These are phyloP conservation scores for Podospora pseudopauciseta DNA, from an alignment of 495 filamentous ascomycete genomes.

Conservation along the genomic window DNA sequence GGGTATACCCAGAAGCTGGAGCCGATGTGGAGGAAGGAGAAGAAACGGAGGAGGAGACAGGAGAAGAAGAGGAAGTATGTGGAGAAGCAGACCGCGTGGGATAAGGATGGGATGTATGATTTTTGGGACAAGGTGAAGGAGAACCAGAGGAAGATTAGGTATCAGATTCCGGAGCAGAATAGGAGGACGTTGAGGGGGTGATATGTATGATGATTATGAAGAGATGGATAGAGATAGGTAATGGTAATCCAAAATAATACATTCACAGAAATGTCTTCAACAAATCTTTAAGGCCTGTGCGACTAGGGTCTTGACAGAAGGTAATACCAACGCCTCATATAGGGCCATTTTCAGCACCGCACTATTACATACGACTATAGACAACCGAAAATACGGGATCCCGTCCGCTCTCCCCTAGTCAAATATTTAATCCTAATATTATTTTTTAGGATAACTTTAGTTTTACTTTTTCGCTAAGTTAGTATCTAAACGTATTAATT, in stretches of 20 bases:
- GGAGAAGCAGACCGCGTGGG: conserved; percentile 15
- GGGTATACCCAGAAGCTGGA: conserved; percentile 27
- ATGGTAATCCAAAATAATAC: background rate
- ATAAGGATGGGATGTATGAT: conserved; percentile 40
- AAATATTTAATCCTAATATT: conserved; percentile 26
- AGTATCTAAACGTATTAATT: too few species aligned
- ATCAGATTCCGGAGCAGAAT: conserved; percentile 45
- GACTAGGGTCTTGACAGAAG: too few species aligned
- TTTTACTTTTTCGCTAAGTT: too few species aligned
- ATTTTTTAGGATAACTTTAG: too few species aligned
- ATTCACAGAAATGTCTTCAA: too few species aligned
- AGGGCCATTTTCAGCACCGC: too few species aligned
- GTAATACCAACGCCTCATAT: background rate
- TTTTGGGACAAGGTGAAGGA: conserved; percentile 43
- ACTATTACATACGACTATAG: conserved; percentile 4
- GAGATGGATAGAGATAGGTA: background rate
- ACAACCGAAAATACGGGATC: conserved; percentile 38
- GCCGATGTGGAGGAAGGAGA: conserved; percentile 27
- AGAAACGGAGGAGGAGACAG: conserved; percentile 24
- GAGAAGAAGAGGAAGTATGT: conserved; percentile 26
- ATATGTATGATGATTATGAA: background rate
- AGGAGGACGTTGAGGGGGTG: conserved; percentile 16
- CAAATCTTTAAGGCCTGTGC: too few species aligned
- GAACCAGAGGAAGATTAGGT: conserved; percentile 28
- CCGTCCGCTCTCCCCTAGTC: conserved; percentile 52